Conservation (phyloP, 192 early-diverging fungal genomes). For the Backusella tarrabulga region DNA sequence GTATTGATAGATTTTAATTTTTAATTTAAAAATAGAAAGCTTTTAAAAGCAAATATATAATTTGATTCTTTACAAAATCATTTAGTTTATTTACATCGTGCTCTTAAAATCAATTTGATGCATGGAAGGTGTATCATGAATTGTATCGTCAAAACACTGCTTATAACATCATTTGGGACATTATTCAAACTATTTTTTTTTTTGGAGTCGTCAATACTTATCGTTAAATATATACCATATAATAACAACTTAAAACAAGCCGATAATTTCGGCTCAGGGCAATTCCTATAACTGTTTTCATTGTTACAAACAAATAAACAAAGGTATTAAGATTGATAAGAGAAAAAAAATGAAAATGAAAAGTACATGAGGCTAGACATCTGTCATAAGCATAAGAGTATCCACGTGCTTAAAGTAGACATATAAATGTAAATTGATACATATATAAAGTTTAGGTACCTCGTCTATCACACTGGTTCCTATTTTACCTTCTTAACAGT, state of each 20-base stretch:
- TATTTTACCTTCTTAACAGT: not conserved
- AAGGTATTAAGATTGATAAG: not conserved
- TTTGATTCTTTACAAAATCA: not conserved
- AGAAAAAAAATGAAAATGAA: not conserved
- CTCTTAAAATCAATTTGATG: not conserved
- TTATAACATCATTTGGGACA: not conserved
- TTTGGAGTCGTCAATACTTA: not conserved
- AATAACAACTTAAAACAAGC: not conserved
- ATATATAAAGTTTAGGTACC: not conserved
- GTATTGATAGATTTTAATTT: not conserved
- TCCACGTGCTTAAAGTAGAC: not conserved
- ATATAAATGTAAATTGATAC: not conserved
- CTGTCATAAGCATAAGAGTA: not conserved
- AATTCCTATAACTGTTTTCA: not conserved
- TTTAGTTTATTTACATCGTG: not conserved
- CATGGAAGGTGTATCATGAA: not conserved
- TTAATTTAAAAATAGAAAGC: not conserved
- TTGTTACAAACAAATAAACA: constrained; percentile 6
- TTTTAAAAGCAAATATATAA: not conserved
- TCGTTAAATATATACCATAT: not conserved
- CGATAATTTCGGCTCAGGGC: not conserved
- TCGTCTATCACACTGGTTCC: not conserved
- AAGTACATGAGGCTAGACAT: not conserved
- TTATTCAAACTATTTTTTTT: not conserved
- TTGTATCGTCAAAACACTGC: not conserved